Evolutionary conservation across 1,139 yeast species (phyloP), one percentile per base, ranked within the genome.

Genomic region (Debaryomyces udenii): DNA sequence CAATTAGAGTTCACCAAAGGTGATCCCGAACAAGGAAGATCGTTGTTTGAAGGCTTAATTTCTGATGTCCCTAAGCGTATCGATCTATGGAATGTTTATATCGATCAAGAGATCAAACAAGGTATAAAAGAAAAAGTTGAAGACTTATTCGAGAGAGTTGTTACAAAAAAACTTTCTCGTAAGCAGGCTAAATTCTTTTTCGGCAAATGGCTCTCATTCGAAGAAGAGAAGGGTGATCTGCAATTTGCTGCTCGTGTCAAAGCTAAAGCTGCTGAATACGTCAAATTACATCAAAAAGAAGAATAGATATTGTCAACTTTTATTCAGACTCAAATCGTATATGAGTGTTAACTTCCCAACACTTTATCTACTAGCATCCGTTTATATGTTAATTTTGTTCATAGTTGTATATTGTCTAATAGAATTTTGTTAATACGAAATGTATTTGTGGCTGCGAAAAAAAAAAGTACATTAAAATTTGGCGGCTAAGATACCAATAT

Each of bases 171-270:
- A 64, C 65, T 91, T 44, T 76, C 86, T n/a, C 80, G 85, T 64
- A 93, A 91, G 62, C 97, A 90, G 67, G 97, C 96, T 53, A 90
- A 88, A 66, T 89, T 88, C 70, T 88, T 93, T 77, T 91, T 90
- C 70, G 87, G 83, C 56, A 93, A 93, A 60, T 91, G 98, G 98
- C 77, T 89, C 47, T 70, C 76, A 15, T 86, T 71, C 57, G 97
- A 90, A 66, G 91, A 86, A 57, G 76, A 76, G 44, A 61, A 71
- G 46, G 82, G 80, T 14, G 94, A 88, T 57, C 79, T 74, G 42
- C 85, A 82, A 66, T 80, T 84, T 49, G 78, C 81, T 45, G 94
- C 88, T 50, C 83, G 86, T 50, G 96, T 91, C 45, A 91, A 89
- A 72, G 90, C 96, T 23, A 86, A 86, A 69, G 99, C 99, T 27